Evolutionary conservation across 176 grass and related monocot species (phyloP).

Genomic region (Paspalum vaginatum): DNA sequence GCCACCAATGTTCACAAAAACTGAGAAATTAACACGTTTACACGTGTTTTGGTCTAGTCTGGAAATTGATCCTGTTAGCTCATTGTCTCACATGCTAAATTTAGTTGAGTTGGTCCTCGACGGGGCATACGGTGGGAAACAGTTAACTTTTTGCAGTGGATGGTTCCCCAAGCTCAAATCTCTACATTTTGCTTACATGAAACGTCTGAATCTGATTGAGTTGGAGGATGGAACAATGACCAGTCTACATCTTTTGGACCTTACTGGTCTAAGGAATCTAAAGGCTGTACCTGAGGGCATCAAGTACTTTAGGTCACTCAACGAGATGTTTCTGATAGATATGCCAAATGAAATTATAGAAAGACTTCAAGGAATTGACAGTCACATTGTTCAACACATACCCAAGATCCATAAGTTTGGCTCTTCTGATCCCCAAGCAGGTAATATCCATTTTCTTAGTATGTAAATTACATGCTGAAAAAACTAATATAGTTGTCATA

Average conservation of each 20-base stretch:
- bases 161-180: constrained; percentile 50
- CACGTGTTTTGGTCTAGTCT: constrained; percentile 39
- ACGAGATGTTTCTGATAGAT: constrained; percentile 35
- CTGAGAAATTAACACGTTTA: constrained; percentile 35
- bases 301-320: constrained; percentile 34
- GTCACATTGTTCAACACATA: constrained; percentile 41
- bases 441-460: constrained; percentile 21
- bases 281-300: constrained; percentile 41
- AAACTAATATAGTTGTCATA: background rate
- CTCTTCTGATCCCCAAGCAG: constrained; percentile 27
- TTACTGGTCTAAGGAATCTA: constrained; percentile 33
- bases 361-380: constrained; percentile 34
- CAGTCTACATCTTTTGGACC: constrained; percentile 4
- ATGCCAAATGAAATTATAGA: constrained; percentile 31
- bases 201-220: constrained; percentile 39
- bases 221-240: constrained; percentile 50
- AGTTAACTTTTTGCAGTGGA: constrained; percentile 26
- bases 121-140: constrained; percentile 34
- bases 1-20: constrained; percentile 23
- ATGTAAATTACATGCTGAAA: background rate
- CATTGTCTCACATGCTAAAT: constrained; percentile 46
- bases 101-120: constrained; percentile 27
- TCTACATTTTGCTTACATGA: constrained; percentile 41
- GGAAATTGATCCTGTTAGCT: constrained; percentile 49
- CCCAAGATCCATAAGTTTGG: constrained; percentile 30